phyloP scores from a whole-genome alignment of 208 protist genomes.

The Acanthamoeba lenticulata region DNA sequence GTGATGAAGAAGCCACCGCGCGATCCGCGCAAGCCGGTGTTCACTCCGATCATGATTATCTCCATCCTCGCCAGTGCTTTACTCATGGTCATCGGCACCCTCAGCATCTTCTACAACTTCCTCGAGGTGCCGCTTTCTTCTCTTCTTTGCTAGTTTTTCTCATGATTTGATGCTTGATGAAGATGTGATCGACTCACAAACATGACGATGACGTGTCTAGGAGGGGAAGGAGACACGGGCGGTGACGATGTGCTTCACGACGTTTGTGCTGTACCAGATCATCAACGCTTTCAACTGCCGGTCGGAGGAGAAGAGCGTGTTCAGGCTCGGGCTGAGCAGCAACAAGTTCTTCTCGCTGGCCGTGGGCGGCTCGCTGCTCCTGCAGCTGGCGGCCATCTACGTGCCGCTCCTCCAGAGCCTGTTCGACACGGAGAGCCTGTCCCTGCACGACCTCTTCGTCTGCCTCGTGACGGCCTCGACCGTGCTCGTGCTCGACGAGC shows the following conservation, averaged over 20 bases:
- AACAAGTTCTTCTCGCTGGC: conserved; percentile 76
- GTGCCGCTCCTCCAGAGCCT: conserved; percentile 75
- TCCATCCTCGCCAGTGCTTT: conserved; percentile 66
- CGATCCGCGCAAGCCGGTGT: conserved; percentile 90
- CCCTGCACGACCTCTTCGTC: conserved; percentile 17
- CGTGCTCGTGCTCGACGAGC: conserved; percentile 47
- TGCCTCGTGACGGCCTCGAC: neutral
- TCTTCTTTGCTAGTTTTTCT: too few relatives aligned
- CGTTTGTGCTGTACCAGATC: conserved; percentile 86
- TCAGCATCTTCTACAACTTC: conserved; percentile 59
- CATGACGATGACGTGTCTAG: too few relatives aligned
- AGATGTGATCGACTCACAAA: too few relatives aligned
- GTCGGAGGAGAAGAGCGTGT: conserved; percentile 75
- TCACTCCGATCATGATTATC: conserved; percentile 79
- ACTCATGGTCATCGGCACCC: conserved; percentile 77
- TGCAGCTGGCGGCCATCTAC: conserved; percentile 80
- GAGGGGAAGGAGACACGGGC: conserved; percentile 62
- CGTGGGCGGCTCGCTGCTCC: conserved; percentile 63
- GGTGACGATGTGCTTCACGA: conserved; percentile 84
- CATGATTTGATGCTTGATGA: too few relatives aligned
- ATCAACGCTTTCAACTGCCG: conserved; percentile 84
- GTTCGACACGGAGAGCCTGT: conserved; percentile 75
- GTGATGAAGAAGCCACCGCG: conserved; percentile 93
- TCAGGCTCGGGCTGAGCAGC: conserved; percentile 78
- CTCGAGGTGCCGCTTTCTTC: neutral